Base-by-base conservation (phyloP, 2,329 filamentous ascomycete genomes). In the Coniosporium tulheliwenetii region DNA sequence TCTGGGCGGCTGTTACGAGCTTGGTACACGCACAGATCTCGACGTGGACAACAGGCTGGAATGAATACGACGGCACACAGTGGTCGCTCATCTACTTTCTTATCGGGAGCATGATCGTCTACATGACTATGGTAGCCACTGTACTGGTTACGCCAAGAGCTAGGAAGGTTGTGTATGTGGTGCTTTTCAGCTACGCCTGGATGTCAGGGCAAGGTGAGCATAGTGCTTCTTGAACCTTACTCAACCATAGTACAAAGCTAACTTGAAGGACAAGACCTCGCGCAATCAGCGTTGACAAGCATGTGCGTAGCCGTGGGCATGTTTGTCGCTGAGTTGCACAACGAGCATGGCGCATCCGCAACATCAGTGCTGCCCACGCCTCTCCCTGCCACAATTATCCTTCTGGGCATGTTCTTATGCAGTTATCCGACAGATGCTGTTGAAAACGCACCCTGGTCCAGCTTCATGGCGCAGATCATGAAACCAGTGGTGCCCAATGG, bases 301-400 rank as follows among this genome's bases (percentile, higher is more conserved):
- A 69, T 73, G 57, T 75, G 75, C 53, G 71, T 77, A 51, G 73
- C 76, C 55, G 70, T 70, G 43, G 76, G 76, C 45, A 73, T 74
- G 49, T 71, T 79, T 50, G 62, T 80, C 29, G 70, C 73, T 30
- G 75, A 79, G 48, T 50, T 78, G 32, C 69, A 73, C 44, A 69
- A 72, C 52, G 58, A 66, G 47, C 62, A 63, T 35, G 57, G 64
- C 1, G 66, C 69, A 47, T 64, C 62, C 39, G 63, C 70, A 14
- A 70, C 65, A 47, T 60, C 69, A 8, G 48, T 60, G 37, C 60
- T 62, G 29, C 65, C 64, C 29, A 61, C 67, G n/a, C 64, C 64
- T 15, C 52, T 77, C 9, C 67, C 71, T 12, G 60, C 62, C 33
- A 44, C 70, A 5, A 60, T 75, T 48, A 60, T 75, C 30, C 39